Evolutionary conservation across 768 basidiomycete genomes (phyloP), one percentile per base, ranked within the genome.

Genomic region (Tricholoma flavovirens): DNA sequence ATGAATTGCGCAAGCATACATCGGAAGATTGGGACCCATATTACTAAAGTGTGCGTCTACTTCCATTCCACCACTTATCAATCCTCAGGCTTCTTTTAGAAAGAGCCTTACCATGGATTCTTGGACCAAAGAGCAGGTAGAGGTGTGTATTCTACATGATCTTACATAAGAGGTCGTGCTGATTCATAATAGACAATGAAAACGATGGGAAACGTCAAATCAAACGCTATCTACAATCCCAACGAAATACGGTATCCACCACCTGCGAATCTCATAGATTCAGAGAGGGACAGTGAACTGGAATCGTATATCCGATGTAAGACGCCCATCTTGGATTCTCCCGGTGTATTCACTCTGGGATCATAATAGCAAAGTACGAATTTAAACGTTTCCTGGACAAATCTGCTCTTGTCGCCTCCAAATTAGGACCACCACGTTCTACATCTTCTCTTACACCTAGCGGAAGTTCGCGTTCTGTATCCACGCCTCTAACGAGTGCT

Each of bases 21-120:
- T 74, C 82, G 95, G 53, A 96, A 95, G 76, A 86, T 98, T 56
- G 95, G 95, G 1, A 95, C 92, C 4, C 95, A 98, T 68, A 78
- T 93, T 61, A 84, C 89, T 0, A 94, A 97, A 83, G 90, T 98
- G 92, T 94, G 77, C 67, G 83, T 77, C 29, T 55, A 36, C 53
- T 24, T 14, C 43, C 36, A 7, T 48, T 3, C 15, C 12, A 4
- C 11, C 30, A 21, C 15, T 29, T 2, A 15, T 30, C 24, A 26
- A 26, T 26, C 24, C 33, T 30, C 22, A 43, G 4, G 40, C 53
- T 57, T 51, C n/a, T 21, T 49, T 33, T 58, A 96, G 93, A 58
- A 97, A 96, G 78, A 95, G 92, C 65, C 62, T 97, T 36, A 92
- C 90, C 1, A 74, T 96, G 70, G 94, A 95, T 66, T 76, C 83